Evolutionary conservation across 352 stramenopile species (phyloP), one percentile per base, ranked within the genome.

Genomic region (Globisporangium cylindrosporum): DNA sequence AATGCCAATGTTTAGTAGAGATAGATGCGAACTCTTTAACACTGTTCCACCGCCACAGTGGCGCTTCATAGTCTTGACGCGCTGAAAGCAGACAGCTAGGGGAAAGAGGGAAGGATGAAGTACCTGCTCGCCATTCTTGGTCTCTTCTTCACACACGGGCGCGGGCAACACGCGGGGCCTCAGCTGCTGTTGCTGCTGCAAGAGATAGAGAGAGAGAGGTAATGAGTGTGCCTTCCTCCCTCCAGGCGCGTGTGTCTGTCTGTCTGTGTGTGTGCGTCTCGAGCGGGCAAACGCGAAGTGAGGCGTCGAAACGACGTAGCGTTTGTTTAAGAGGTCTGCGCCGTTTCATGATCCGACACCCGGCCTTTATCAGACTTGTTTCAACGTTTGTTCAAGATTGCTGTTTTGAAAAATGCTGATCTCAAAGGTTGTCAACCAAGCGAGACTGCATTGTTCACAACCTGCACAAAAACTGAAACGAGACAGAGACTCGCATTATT

Each of bases 81-180:
- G 20, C 46, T 25, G 20, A 43, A 43, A 61, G 46, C 46, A 54
- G 46, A 24, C 18, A 54, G 18, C 24, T 12, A n/a, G 14, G 20
- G 20, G 46, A 0, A 14, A 12, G 6, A 8, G 38, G 14, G 7
- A 8, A 20, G 14, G 14, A 8, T 1, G 14, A 48, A 65, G 6
- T 32, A 81, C 72, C 74, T 83, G 69, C 73, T 83, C 38, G 76
- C 74, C 76, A 83, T 83, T 25, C 20, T 41, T 8, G 18, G 1
- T 54, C 46, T 22, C 46, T 48, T 48, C 38, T 18, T 48, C 38
- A 48, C 12, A 4, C 14, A 20, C 38, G 4, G 18, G 18, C 14
- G 12, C 38, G 18, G 38, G 12, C 38, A 18, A 46, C 38, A 18
- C 9, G 12, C 12, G 38, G 10, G 38, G 38, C 34, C 10, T 41